Conservation (phyloP, 2,329 filamentous ascomycete species). For the Aspergillus sojae region DNA sequence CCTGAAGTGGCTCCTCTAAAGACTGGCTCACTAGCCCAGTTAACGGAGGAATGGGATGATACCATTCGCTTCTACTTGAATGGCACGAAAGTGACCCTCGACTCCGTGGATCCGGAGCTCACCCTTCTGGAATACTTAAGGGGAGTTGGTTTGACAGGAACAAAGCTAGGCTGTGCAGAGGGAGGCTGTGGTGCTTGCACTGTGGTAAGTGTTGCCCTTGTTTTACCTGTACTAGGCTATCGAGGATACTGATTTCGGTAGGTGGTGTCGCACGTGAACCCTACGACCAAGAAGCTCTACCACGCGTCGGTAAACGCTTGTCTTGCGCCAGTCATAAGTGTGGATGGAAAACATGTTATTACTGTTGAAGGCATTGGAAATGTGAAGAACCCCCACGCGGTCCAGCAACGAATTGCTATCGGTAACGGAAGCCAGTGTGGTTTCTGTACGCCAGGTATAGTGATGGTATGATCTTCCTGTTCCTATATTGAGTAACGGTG, state of each 20-base stretch:
- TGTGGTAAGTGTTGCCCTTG: conserved; percentile 19
- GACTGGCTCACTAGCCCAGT: conserved; percentile 54
- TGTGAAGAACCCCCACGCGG: conserved; percentile 81
- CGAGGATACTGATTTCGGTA: conserved; percentile 35
- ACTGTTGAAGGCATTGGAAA: conserved; percentile 96
- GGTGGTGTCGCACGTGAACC: conserved; percentile 89
- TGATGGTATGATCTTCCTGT: conserved; percentile 63
- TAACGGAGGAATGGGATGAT: conserved; percentile 81
- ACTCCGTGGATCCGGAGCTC: conserved; percentile 85
- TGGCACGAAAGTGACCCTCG: conserved; percentile 83
- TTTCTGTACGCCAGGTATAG: conserved; percentile 96
- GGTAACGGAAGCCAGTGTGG: conserved; percentile 91
- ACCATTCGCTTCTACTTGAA: conserved; percentile 93
- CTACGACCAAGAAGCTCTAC: conserved; percentile 88
- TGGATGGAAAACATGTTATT: conserved; percentile 97
- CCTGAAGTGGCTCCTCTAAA: conserved; percentile 50
- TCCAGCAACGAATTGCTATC: conserved; percentile 88
- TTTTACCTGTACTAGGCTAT: background rate
- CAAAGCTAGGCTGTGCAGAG: conserved; percentile 94
- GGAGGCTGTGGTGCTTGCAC: conserved; percentile 81
- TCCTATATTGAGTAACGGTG: too few relatives aligned
- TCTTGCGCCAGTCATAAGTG: conserved; percentile 84
- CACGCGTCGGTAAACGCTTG: conserved; percentile 97
- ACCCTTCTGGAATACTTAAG: conserved; percentile 92
- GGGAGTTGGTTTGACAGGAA: conserved; percentile 90